Evolutionary conservation across 306 rosid genomes (phyloP).

Genomic region (Fagus sylvatica): DNA sequence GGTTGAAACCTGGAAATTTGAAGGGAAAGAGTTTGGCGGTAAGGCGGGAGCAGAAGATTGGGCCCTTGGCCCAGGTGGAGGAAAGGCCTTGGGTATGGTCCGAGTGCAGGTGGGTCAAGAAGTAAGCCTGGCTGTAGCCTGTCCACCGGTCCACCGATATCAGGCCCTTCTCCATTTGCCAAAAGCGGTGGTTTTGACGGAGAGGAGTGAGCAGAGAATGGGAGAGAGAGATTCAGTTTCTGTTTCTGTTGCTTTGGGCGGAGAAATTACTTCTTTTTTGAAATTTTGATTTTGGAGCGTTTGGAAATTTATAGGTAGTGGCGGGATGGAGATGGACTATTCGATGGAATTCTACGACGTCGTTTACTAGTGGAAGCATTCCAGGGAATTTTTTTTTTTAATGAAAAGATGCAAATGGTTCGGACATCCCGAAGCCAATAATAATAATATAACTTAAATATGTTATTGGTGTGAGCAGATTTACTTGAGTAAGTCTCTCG

Average conservation of each 20-base stretch:
- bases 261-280: not conserved
- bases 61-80: conserved; percentile 57
- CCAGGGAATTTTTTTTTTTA: not conserved
- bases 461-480: too few species aligned
- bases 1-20: conserved; percentile 56
- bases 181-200: not conserved
- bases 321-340: not conserved
- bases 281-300: not conserved
- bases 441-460: too few species aligned
- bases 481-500: too few species aligned
- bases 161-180: conserved; percentile 51
- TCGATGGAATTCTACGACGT: too few species aligned
- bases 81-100: conserved; percentile 72
- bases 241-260: conserved; percentile 2
- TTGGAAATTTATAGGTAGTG: not conserved
- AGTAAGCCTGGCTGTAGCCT: conserved; percentile 54
- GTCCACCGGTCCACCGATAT: conserved; percentile 71
- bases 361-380: not conserved
- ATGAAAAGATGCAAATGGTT: too few species aligned
- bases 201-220: not conserved
- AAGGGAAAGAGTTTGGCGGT: conserved; percentile 66
- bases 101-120: conserved; percentile 80
- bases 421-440: too few species aligned
- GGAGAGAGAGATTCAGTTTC: not conserved
- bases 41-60: conserved; percentile 63